Evolutionary conservation across 2,329 filamentous ascomycete species (phyloP), one percentile per base, ranked within the genome.

Genomic region (Davidsoniella virescens): DNA sequence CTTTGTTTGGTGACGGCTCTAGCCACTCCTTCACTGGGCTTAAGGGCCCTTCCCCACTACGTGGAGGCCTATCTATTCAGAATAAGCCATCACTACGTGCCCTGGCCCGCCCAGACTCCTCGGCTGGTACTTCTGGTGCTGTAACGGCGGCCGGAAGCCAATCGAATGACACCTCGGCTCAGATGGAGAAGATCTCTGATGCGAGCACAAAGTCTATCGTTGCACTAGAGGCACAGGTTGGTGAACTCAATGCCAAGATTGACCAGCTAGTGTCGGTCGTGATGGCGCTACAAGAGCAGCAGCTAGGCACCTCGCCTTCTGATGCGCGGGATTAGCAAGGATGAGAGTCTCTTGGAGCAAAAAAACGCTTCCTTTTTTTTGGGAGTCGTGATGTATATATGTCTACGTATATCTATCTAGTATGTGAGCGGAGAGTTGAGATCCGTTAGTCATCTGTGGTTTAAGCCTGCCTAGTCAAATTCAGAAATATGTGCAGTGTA

Each of bases 181-280:
- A 44, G 16, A 33, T 5, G 33, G 26, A 63, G 17, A 65, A 67
- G 10, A 61, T 62, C 3, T 25, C 16, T 37, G 25, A 41, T 23
- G 41, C 57, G 4, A 39, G 7, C 5, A 17, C 37, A 9, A 44
- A 52, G 37, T 47, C 64, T 16, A 65, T 68, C 12, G 62, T 62
- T 1, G 60, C 63, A 12, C 59, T 69, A 39, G 75, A 79, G 56
- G 65, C 68, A 23, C 71, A 72, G 54, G 69, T 80, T 49, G 61
- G 64, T 3, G 75, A 79, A 55, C 60, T 80, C 56, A 67, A 68
- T 40, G 62, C 61, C 44, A 79, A 78, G 65, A 76, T 81, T 56
- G 74, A 78, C 55, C 70, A 70, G 50, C 63, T 80, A 55, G 76
- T 75, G 0, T 65, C 69, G 17, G 59, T 73, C 44, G 64, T 80